phyloP scores from a whole-genome alignment of 1,284 basidiomycete species.

The Puccinia novopanici region DNA sequence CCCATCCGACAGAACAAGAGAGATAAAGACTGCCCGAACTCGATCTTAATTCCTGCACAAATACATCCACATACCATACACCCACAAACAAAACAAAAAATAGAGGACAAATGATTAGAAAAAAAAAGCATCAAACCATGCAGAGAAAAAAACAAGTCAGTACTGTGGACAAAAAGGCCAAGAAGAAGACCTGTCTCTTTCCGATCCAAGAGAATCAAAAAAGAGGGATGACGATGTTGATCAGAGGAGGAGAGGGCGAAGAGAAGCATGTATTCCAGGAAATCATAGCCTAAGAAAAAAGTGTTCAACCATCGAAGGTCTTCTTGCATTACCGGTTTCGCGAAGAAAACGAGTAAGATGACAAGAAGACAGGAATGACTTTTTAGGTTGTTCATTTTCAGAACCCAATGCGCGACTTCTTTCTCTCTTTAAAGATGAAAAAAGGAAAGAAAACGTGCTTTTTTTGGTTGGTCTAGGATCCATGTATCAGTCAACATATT shows the following conservation, averaged over 20 bases:
- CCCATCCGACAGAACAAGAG: too few relatives aligned
- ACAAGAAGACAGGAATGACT: neutral
- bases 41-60: too few relatives aligned
- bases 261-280: constrained; percentile 29
- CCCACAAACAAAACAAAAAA: too few relatives aligned
- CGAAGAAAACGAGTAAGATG: neutral
- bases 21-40: too few relatives aligned
- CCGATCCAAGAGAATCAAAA: too few relatives aligned
- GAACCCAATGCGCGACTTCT: neutral
- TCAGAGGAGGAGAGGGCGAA: neutral
- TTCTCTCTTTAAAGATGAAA: neutral
- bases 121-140: too few relatives aligned
- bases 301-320: constrained; percentile 13
- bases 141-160: too few relatives aligned
- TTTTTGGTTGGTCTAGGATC: constrained; percentile 26
- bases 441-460: neutral
- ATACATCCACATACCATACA: too few relatives aligned
- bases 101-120: too few relatives aligned
- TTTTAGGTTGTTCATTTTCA: constrained; percentile 45
- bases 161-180: too few relatives aligned
- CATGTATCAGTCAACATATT: constrained; percentile 33
- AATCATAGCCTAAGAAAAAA: constrained; percentile 30
- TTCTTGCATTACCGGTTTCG: neutral
- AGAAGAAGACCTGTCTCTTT: too few relatives aligned
- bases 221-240: too few relatives aligned